These are phyloP conservation scores for Nematocida displodere DNA, from an alignment of 371 early-diverging fungal species.

Conservation along the genomic window DNA sequence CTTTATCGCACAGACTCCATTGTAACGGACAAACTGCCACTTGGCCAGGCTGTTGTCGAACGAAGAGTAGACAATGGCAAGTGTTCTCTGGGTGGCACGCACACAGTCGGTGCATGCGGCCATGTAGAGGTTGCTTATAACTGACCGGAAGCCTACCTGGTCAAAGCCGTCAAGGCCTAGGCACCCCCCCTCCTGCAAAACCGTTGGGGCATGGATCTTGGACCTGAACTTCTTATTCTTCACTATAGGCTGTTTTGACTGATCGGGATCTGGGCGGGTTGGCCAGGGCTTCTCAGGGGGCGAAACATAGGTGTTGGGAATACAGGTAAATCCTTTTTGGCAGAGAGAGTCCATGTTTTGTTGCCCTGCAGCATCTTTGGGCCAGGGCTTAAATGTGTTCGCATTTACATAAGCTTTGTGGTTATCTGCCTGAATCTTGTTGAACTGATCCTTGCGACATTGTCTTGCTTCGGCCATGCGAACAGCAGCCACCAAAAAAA, in stretches of 20 bases:
- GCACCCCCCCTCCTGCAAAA: slow-evolving; percentile 10
- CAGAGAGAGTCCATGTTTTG: slow-evolving; percentile 13
- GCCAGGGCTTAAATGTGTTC: not conserved
- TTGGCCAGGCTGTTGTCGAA: slow-evolving; percentile 26
- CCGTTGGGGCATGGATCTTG: not conserved
- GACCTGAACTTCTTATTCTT: not conserved
- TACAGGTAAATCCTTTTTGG: slow-evolving; percentile 10
- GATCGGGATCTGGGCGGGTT: not conserved
- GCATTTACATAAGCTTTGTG: slow-evolving; percentile 8
- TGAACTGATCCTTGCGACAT: slow-evolving; percentile 12
- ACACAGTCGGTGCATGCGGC: slow-evolving; percentile 18
- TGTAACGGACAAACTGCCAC: slow-evolving; percentile 3
- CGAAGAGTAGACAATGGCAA: slow-evolving; percentile 41
- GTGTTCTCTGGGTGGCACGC: not conserved
- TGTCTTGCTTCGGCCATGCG: not conserved
- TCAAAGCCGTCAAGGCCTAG: slow-evolving; percentile 18
- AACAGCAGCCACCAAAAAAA: not conserved
- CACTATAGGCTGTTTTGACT: not conserved
- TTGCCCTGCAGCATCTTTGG: not conserved
- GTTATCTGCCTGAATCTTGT: not conserved
- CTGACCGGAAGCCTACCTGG: slow-evolving; percentile 13
- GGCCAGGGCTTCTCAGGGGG: not conserved
- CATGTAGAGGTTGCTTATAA: slow-evolving; percentile 1
- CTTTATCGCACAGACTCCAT: slow-evolving; percentile 31
- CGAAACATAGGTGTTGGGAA: not conserved